A percentile compares a stretch with the other conserved stretches of the same genome.
These are phyloP conservation scores for Exsudoporus floridanus DNA, from an alignment of 1,284 basidiomycete genomes.

Conservation along the genomic window DNA sequence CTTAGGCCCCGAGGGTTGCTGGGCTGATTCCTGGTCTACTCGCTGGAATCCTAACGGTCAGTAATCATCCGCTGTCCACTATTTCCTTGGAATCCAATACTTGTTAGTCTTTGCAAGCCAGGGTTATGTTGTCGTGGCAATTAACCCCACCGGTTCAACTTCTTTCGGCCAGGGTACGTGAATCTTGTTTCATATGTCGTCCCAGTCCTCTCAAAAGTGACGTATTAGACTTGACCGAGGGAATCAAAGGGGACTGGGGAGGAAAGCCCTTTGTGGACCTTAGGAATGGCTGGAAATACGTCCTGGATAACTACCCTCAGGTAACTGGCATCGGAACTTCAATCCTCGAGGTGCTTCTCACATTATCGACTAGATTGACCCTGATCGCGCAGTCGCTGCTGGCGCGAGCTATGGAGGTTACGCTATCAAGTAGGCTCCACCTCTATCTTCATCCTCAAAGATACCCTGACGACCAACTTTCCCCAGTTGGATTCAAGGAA, in stretches of 20 bases:
- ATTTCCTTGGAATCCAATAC: neutral
- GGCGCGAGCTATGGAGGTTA: slow-evolving; percentile 83
- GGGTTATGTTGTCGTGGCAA: slow-evolving; percentile 81
- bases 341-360: slow-evolving; percentile 4
- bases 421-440: slow-evolving; percentile 67
- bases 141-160: slow-evolving; percentile 89
- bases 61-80: slow-evolving; percentile 7
- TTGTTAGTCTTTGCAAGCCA: slow-evolving; percentile 70
- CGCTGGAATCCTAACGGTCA: slow-evolving; percentile 85
- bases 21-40: slow-evolving; percentile 82
- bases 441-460: neutral
- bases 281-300: slow-evolving; percentile 71
- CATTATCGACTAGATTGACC: slow-evolving; percentile 60
- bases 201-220: slow-evolving; percentile 4
- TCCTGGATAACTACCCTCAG: slow-evolving; percentile 71
- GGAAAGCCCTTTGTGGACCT: slow-evolving; percentile 85
- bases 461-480: slow-evolving; percentile 10
- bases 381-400: slow-evolving; percentile 76
- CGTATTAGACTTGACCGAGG: slow-evolving; percentile 72
- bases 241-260: slow-evolving; percentile 78
- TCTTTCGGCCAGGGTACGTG: slow-evolving; percentile 78
- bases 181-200: neutral
- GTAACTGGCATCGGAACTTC: slow-evolving; percentile 35
- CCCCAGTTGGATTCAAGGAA: slow-evolving; percentile 88
- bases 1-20: slow-evolving; percentile 72